Evolutionary conservation across 768 basidiomycete genomes (phyloP).

Genomic region (Pleurotus sapidus): DNA sequence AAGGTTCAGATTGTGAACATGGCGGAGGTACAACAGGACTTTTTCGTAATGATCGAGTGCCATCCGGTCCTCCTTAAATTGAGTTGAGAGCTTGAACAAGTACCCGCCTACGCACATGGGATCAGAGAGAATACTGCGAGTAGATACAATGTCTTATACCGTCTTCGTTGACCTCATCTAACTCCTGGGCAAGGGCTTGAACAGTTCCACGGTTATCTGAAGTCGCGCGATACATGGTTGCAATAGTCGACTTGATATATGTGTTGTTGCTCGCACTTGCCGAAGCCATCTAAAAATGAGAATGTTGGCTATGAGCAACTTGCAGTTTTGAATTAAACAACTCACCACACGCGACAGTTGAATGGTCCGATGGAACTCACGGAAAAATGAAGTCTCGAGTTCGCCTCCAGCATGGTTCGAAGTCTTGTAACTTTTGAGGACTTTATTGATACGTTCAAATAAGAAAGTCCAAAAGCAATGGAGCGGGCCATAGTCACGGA

Average conservation of each 20-base stretch:
- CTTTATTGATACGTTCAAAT: slow-evolving; percentile 31
- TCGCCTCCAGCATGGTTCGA: slow-evolving; percentile 21
- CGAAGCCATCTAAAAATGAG: no score
- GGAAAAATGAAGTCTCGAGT: slow-evolving; percentile 3
- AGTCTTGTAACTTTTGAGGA: slow-evolving; percentile 31
- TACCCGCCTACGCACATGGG: no score
- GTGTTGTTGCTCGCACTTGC: not conserved
- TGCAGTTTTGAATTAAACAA: no score
- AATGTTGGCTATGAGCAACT: no score
- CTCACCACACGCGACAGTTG: not conserved
- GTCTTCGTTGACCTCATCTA: not conserved
- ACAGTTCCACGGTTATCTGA: slow-evolving; percentile 1
- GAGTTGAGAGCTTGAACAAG: no score
- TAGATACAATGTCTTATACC: no score
- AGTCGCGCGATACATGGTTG: not conserved
- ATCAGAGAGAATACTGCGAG: no score
- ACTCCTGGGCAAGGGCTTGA: not conserved
- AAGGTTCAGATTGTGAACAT: no score
- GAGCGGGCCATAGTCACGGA: slow-evolving; percentile 30
- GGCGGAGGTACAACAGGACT: no score
- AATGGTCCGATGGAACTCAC: not conserved
- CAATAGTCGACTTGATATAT: not conserved
- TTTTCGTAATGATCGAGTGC: no score
- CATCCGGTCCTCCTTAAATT: no score
- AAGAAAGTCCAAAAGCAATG: slow-evolving; percentile 36